These are phyloP conservation scores for Graphilbum fragrans DNA, from an alignment of 2,329 filamentous ascomycete genomes.

Conservation along the genomic window DNA sequence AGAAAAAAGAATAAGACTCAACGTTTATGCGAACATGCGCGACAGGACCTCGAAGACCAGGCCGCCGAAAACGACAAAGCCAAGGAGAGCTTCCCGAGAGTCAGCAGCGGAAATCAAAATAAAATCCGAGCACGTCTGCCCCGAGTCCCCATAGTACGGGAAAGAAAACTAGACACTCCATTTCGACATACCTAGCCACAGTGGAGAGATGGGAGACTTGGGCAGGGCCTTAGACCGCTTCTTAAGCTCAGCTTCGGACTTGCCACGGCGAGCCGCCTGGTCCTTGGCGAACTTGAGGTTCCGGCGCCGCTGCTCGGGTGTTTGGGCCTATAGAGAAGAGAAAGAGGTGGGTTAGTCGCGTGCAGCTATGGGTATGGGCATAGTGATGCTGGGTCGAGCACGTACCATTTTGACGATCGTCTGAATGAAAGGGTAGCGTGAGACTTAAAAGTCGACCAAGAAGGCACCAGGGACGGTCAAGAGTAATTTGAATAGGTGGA, in stretches of 20 bases:
- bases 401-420: slow-evolving; percentile 12
- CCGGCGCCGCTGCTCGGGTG: slow-evolving; percentile 67
- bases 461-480: no score
- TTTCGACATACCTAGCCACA: slow-evolving; percentile 46
- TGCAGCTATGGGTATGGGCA: no score
- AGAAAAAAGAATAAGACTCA: not conserved
- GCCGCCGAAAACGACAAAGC: slow-evolving; percentile 49
- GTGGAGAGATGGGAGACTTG: slow-evolving; percentile 51
- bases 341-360: not conserved
- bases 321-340: slow-evolving; percentile 52
- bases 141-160: not conserved
- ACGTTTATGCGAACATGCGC: slow-evolving; percentile 32
- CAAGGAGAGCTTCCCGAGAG: slow-evolving; percentile 34
- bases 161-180: not conserved
- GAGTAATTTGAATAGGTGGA: no score
- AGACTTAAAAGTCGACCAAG: no score
- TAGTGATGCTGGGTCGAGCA: not conserved
- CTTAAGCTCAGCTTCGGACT: slow-evolving; percentile 53
- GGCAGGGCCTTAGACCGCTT: slow-evolving; percentile 40
- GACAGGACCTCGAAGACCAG: slow-evolving; percentile 45
- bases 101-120: not conserved
- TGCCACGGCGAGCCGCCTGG: slow-evolving; percentile 64
- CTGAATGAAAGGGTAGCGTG: no score
- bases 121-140: not conserved
- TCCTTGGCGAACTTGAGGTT: slow-evolving; percentile 69